A percentile compares a stretch with the other conserved stretches of the same genome.
These are phyloP conservation scores for Strigomonas galati DNA, from an alignment of 208 protist species.

Conservation along the genomic window DNA sequence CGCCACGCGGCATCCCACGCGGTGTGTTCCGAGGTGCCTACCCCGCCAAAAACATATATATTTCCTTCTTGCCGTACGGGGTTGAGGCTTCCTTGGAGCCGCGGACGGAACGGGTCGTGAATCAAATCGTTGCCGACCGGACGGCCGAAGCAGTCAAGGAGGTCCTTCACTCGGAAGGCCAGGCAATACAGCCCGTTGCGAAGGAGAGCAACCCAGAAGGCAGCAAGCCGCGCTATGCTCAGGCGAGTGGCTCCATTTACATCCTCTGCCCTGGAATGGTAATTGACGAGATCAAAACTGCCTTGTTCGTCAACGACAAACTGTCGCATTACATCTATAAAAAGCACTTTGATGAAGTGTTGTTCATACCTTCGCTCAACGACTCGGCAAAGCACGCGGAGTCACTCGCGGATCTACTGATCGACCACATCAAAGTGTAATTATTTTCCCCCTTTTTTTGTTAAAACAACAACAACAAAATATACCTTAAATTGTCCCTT, in stretches of 20 bases:
- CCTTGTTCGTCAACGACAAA: conserved; percentile 15
- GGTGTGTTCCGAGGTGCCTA: too few species aligned
- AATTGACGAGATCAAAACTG: conserved; percentile 25
- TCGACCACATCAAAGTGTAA: conserved; percentile 4
- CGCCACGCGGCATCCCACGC: too few species aligned
- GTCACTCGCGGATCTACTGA: conserved; percentile 14
- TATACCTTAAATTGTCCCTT: background rate
- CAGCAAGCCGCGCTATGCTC: too few species aligned
- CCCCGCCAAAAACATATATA: background rate
- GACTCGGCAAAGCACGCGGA: conserved; percentile 12
- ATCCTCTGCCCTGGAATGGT: conserved; percentile 30
- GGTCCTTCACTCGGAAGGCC: too few species aligned
- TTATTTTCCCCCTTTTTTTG: background rate
- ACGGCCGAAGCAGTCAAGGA: background rate
- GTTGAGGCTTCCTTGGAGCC: conserved; percentile 27
- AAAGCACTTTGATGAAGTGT: conserved; percentile 20
- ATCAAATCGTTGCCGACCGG: background rate
- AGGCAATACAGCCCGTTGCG: too few species aligned
- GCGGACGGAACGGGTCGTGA: conserved; percentile 20
- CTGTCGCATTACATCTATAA: conserved; percentile 8
- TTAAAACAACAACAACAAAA: conserved; percentile 10
- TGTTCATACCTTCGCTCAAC: conserved; percentile 36
- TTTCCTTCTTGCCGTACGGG: conserved; percentile 18
- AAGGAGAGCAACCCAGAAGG: too few species aligned
- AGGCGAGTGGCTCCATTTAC: conserved; percentile 1